Percentiles rank a stretch among this genome's conserved stretches.
Evolutionary conservation across 2,329 filamentous ascomycete species (phyloP).

Genomic region (Fusarium anguioides): DNA sequence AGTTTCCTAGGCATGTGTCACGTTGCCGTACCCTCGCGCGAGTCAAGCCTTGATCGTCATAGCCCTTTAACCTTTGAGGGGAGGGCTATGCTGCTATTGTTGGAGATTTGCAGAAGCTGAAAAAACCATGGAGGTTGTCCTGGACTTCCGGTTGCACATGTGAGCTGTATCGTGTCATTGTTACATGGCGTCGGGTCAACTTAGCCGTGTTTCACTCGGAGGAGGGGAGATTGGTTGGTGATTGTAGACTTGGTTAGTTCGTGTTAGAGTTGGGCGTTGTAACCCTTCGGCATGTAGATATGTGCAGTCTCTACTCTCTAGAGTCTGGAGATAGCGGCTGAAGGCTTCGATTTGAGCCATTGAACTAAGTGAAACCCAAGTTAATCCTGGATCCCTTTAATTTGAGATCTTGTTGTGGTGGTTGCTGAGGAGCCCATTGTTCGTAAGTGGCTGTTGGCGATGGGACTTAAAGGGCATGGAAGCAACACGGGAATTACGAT

Average conservation of each 20-base stretch:
- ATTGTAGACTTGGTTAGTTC: background rate
- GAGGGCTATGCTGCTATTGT: slow-evolving; percentile 19
- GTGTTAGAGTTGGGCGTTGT: background rate
- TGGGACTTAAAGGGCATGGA: background rate
- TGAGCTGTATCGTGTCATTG: slow-evolving; percentile 9
- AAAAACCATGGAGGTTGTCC: background rate
- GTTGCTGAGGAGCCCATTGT: background rate
- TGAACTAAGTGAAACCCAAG: slow-evolving; percentile 11
- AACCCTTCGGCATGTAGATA: background rate
- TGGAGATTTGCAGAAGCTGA: slow-evolving; percentile 12
- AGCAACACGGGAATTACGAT: background rate
- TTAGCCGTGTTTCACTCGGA: slow-evolving; percentile 3
- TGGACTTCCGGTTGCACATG: slow-evolving; percentile 8
- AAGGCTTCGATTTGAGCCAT: background rate
- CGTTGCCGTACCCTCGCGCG: slow-evolving; percentile 10
- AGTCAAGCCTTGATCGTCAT: slow-evolving; percentile 32
- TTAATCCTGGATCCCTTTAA: background rate
- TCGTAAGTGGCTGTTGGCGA: background rate
- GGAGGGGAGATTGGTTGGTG: background rate
- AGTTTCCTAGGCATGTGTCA: slow-evolving; percentile 23
- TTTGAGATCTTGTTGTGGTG: background rate
- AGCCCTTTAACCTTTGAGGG: slow-evolving; percentile 6
- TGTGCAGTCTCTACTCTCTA: too few species aligned
- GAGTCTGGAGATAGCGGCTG: slow-evolving; percentile 1
- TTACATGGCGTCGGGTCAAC: slow-evolving; percentile 1